These are phyloP conservation scores for Trypanosoma brucei DNA, from an alignment of 208 protist species.

Conservation along the genomic window DNA sequence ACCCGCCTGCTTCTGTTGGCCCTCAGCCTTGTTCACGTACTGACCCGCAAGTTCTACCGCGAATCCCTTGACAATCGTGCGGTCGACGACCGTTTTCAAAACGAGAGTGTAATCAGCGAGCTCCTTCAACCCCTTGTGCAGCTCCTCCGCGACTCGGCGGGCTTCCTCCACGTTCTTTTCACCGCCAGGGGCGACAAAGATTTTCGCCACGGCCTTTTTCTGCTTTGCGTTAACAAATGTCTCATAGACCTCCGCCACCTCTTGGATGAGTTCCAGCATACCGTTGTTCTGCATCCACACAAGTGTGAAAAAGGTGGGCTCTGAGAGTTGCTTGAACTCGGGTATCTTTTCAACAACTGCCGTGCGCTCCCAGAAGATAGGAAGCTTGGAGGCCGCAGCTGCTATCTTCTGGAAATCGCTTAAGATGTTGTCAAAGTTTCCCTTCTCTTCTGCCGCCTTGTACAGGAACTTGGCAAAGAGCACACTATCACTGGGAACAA, in stretches of 20 bases:
- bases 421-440: constrained; percentile 56
- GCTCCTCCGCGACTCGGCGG: constrained; percentile 64
- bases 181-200: constrained; percentile 79
- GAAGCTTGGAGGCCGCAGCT: constrained; percentile 53
- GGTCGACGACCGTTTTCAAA: constrained; percentile 81
- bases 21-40: constrained; percentile 77
- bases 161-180: constrained; percentile 49
- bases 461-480: constrained; percentile 90
- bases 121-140: constrained; percentile 62
- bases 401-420: constrained; percentile 81
- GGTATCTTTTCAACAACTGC: constrained; percentile 50
- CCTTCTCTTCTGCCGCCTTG: constrained; percentile 75
- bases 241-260: constrained; percentile 82
- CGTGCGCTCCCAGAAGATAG: constrained; percentile 89
- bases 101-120: constrained; percentile 55
- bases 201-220: constrained; percentile 76
- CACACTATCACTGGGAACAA: constrained; percentile 83
- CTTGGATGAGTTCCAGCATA: constrained; percentile 79
- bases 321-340: constrained; percentile 80
- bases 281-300: constrained; percentile 91
- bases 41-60: constrained; percentile 77
- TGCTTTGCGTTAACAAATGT: constrained; percentile 84
- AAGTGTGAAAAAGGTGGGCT: constrained; percentile 77
- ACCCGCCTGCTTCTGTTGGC: constrained; percentile 29
- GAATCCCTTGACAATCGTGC: constrained; percentile 82